A percentile compares a stretch with the other conserved stretches of the same genome.
Evolutionary conservation across 768 basidiomycete species (phyloP).

Genomic region (Leccinum aurantiacum): DNA sequence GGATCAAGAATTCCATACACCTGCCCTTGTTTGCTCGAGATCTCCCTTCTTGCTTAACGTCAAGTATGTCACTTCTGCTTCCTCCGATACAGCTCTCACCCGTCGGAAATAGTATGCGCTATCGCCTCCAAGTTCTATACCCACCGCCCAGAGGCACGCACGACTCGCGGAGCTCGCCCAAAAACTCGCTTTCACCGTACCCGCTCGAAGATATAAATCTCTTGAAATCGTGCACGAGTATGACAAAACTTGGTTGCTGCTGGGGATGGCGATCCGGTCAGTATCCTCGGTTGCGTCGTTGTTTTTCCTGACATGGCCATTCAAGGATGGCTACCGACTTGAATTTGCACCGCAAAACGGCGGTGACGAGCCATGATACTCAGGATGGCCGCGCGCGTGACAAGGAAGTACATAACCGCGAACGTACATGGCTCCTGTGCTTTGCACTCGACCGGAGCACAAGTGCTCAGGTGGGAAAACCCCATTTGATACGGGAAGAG

Average conservation of each 20-base stretch:
- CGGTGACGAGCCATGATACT: conserved; percentile 56
- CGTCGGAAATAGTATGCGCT: conserved; percentile 72
- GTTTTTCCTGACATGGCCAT: conserved; percentile 12
- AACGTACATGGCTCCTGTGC: conserved; percentile 91
- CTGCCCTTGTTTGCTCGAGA: conserved; percentile 88
- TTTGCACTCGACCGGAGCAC: conserved; percentile 85
- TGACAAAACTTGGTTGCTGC: conserved; percentile 87
- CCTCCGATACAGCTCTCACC: neutral
- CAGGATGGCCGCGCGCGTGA: conserved; percentile 81
- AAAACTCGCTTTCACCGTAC: conserved; percentile 87
- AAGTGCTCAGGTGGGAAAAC: conserved; percentile 97
- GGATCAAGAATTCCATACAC: conserved; percentile 89
- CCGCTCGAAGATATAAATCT: conserved; percentile 87
- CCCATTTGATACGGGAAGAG: conserved; percentile 92
- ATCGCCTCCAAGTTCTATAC: conserved; percentile 90
- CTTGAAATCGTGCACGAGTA: conserved; percentile 95
- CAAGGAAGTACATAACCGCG: conserved; percentile 87
- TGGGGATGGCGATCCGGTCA: conserved; percentile 84
- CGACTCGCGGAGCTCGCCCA: conserved; percentile 80
- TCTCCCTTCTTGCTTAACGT: conserved; percentile 92
- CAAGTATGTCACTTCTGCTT: conserved; percentile 53
- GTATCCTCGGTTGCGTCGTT: conserved; percentile 15
- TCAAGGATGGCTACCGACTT: conserved; percentile 92
- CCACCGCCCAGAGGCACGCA: conserved; percentile 73
- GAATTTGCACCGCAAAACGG: conserved; percentile 89